Evolutionary conservation across 345 rosid species (phyloP), one percentile per base, ranked within the genome.

Genomic region (Populus pruinosa): DNA sequence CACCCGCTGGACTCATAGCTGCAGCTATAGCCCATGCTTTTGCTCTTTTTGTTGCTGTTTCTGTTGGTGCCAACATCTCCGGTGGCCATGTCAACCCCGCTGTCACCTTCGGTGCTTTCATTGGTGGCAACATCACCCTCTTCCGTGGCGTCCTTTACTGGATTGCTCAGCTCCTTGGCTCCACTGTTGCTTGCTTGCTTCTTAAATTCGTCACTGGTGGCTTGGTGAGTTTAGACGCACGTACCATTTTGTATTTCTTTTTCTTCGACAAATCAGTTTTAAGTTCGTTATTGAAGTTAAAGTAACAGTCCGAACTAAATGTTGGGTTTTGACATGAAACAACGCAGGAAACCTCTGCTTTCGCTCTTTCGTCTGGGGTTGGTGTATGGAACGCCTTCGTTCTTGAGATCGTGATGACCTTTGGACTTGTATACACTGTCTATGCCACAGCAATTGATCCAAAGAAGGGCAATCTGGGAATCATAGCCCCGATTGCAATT

Each of bases 41-140:
- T 49, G 97, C 64, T 13, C 94, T 94, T 5, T 94, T 94, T 50
- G 98, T 91, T 0, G 98, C 88, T 9, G 98, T 92, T 63, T 69
- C 98, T 9, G 93, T 94, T 8, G 87, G 87, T 16, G 95, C 95
- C 61, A 94, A 94, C 86, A 94, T 94, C 84, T 94, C 98, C 73
- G 98, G 97, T 0, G 98, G 98, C 73, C 98, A 94, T 73, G 98
- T 94, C 74, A 93, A 93, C 86, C 98, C 97, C 0, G 98, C 98
- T 67, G 97, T 93, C 20, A 93, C 98, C 44, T 93, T 93, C 71
- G 98, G 98, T 0, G 94, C 94, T 76, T 92, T 94, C 44, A 69
- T 94, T 4, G 97, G 98, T 6, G 98, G 98, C 0, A 92, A 94
- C 89, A 92, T 94, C 89, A 82, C 93, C 76, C 94, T 94, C 38